Conservation (phyloP, 2,329 filamentous ascomycete genomes). For the Cladosporium sp. region DNA sequence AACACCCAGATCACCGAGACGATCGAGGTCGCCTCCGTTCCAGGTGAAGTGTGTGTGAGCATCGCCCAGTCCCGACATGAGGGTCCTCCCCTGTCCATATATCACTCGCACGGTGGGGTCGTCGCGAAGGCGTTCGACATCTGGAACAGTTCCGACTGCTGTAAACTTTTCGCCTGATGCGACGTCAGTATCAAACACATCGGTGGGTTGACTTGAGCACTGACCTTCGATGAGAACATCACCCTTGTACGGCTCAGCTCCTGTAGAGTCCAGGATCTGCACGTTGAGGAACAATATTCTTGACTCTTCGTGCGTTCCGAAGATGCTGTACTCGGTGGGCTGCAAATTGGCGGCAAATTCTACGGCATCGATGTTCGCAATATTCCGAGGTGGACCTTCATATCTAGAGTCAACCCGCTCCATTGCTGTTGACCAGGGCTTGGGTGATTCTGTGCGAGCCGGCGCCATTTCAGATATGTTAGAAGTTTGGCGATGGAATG, state of each 20-base stretch:
- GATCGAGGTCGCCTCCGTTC: conserved; percentile 43
- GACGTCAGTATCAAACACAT: neutral
- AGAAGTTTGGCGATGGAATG: no score
- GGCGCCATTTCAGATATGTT: no score
- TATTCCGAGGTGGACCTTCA: neutral
- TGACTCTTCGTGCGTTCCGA: conserved; percentile 32
- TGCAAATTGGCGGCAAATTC: conserved; percentile 31
- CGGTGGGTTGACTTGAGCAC: conserved; percentile 26
- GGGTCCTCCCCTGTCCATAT: conserved; percentile 40
- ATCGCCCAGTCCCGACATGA: conserved; percentile 50
- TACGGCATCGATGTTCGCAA: conserved; percentile 21
- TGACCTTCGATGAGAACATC: conserved; percentile 39
- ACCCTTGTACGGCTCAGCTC: conserved; percentile 34
- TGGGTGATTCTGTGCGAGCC: neutral
- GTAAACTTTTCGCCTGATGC: neutral
- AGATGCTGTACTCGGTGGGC: conserved; percentile 34
- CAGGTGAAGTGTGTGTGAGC: conserved; percentile 48
- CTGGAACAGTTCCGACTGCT: conserved; percentile 22
- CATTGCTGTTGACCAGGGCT: neutral
- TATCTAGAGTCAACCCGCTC: neutral
- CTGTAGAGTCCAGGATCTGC: conserved; percentile 39
- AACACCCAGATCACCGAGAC: conserved; percentile 39
- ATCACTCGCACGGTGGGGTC: conserved; percentile 36
- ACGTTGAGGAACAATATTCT: conserved; percentile 38
- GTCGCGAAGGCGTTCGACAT: conserved; percentile 25